phyloP scores from a whole-genome alignment of 495 filamentous ascomycete species.

The Schizothecium vesticola region DNA sequence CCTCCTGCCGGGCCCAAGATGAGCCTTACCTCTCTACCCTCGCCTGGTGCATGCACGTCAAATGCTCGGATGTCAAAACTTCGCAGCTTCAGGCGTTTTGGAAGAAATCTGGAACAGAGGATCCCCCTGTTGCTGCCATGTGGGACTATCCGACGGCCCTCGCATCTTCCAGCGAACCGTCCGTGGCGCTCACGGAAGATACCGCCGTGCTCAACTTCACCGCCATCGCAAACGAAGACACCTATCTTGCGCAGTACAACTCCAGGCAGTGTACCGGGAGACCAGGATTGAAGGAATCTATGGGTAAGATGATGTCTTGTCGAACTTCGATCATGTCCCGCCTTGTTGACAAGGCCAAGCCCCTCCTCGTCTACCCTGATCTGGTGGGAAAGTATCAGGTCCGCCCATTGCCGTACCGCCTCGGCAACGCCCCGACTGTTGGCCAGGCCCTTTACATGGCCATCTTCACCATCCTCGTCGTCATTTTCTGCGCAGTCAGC shows the following conservation, averaged over 20 bases:
- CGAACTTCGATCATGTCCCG: slow-evolving; percentile 5
- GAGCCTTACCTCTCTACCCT: slow-evolving; percentile 32
- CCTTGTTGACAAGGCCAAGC: slow-evolving; percentile 17
- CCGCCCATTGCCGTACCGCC: slow-evolving; percentile 20
- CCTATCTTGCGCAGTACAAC: background rate
- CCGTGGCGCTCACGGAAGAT: slow-evolving; percentile 4
- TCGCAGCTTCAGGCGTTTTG: slow-evolving; percentile 32
- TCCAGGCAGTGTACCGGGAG: slow-evolving; percentile 1
- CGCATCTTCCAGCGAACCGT: background rate
- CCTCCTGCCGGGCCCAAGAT: slow-evolving; percentile 33
- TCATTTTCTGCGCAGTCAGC: slow-evolving; percentile 27
- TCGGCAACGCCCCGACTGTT: slow-evolving; percentile 35
- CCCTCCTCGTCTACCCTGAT: slow-evolving; percentile 28
- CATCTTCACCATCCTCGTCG: slow-evolving; percentile 32
- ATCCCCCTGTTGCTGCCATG: slow-evolving; percentile 5
- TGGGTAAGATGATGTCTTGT: background rate
- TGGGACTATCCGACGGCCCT: slow-evolving; percentile 18
- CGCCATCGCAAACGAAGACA: slow-evolving; percentile 19
- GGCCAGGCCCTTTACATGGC: slow-evolving; percentile 35
- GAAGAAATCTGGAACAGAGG: slow-evolving; percentile 10
- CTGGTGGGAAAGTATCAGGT: slow-evolving; percentile 30
- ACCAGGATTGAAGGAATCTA: background rate
- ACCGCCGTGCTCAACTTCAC: slow-evolving; percentile 24
- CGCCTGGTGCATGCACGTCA: slow-evolving; percentile 34
- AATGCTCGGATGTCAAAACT: slow-evolving; percentile 20